Percentiles rank a stretch among this genome's conserved stretches.
Evolutionary conservation across 768 basidiomycete genomes (phyloP).

Genomic region (Lactarius hengduanensis): DNA sequence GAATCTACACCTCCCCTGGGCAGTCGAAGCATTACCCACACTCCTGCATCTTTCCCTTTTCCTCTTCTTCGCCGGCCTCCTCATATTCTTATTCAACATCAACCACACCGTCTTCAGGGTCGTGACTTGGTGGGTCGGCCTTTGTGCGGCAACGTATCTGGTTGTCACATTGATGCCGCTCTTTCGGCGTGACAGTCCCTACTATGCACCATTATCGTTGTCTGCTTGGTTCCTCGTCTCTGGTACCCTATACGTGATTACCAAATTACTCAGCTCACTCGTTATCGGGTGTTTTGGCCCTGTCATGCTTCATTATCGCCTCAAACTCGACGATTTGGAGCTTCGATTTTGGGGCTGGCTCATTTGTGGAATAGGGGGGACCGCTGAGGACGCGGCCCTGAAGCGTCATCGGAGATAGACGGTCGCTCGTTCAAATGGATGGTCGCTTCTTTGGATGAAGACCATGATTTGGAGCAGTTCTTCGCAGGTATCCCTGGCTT

Average conservation of each 20-base stretch:
- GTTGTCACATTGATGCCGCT: conserved; percentile 10
- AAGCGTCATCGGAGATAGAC: too few species aligned
- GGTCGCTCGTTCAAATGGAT: too few species aligned
- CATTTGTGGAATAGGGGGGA: background rate
- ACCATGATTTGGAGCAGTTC: background rate
- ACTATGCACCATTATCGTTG: conserved; percentile 5
- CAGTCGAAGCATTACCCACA: conserved; percentile 9
- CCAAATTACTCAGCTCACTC: background rate
- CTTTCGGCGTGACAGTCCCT: conserved; percentile 3
- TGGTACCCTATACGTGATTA: background rate
- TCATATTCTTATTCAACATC: conserved; percentile 12
- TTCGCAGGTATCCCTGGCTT: too few species aligned
- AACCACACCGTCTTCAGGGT: conserved; percentile 9
- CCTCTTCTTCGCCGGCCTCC: conserved; percentile 22
- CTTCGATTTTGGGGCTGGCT: background rate
- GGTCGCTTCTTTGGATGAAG: background rate
- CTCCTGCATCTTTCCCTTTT: conserved; percentile 21
- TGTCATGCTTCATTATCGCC: too few species aligned
- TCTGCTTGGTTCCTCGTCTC: background rate
- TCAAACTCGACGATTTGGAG: background rate
- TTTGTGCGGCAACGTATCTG: background rate
- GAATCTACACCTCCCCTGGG: background rate
- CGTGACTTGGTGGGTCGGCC: background rate
- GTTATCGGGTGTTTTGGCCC: too few species aligned
- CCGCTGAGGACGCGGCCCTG: too few species aligned